Conservation (phyloP, 129 eudicot genomes). For the Oenanthe sinensis region DNA sequence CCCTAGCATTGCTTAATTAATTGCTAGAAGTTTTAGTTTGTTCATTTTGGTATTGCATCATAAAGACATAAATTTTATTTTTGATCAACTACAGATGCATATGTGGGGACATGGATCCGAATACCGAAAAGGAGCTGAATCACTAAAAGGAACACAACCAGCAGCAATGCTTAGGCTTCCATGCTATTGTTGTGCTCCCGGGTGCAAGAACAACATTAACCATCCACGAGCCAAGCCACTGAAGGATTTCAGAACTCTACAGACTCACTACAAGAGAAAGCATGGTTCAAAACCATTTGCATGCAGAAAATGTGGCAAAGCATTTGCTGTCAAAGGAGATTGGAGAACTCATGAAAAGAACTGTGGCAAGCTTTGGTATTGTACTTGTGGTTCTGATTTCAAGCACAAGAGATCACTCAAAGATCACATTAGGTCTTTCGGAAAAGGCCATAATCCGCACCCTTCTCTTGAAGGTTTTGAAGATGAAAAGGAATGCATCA, state of each 20-base stretch:
- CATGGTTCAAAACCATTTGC: conserved; percentile 73
- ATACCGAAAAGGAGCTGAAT: conserved; percentile 81
- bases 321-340: conserved; percentile 91
- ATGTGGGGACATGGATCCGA: conserved; percentile 99
- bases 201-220: conserved; percentile 94
- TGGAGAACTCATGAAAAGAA: conserved; percentile 98
- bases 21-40: too few relatives aligned
- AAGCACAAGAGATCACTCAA: conserved; percentile 93
- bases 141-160: conserved; percentile 82
- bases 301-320: conserved; percentile 81
- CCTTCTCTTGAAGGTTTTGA: conserved; percentile 56
- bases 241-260: conserved; percentile 90
- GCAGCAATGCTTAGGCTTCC: conserved; percentile 94
- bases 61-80: not conserved
- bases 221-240: conserved; percentile 93
- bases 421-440: conserved; percentile 87
- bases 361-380: conserved; percentile 92
- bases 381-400: conserved; percentile 92
- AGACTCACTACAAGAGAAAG: conserved; percentile 92
- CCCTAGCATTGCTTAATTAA: too few relatives aligned
- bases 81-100: conserved; percentile 53
- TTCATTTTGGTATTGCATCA: too few relatives aligned
- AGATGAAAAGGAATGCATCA: conserved; percentile 57
- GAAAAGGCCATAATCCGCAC: conserved; percentile 76
- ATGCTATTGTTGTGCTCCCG: conserved; percentile 86